These are phyloP conservation scores for Stephania japonica DNA, from an alignment of 164 flowering plant species.

Conservation along the genomic window DNA sequence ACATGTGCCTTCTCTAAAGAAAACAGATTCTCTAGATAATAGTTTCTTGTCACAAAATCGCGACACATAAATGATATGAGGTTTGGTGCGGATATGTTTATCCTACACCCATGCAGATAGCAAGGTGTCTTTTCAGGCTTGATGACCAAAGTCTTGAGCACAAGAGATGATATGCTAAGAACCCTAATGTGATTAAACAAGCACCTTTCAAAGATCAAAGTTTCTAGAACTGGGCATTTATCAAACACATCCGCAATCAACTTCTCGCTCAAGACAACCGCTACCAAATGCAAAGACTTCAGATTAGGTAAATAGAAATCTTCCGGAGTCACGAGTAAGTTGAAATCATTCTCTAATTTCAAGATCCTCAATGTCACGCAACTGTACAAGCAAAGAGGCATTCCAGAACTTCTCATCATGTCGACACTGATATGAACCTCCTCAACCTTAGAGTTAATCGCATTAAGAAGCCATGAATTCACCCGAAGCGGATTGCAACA, in stretches of 20 bases:
- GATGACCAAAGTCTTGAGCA: slow-evolving; percentile 15
- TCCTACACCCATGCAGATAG: not conserved
- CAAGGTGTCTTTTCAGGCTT: not conserved
- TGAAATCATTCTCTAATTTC: slow-evolving; percentile 4
- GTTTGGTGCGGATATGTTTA: slow-evolving; percentile 10
- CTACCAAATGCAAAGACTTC: slow-evolving; percentile 11
- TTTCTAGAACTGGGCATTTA: slow-evolving; percentile 10
- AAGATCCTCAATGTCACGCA: slow-evolving; percentile 8
- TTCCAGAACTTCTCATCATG: not conserved
- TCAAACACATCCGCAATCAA: not conserved
- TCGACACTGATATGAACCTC: slow-evolving; percentile 1
- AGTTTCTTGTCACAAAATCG: slow-evolving; percentile 6
- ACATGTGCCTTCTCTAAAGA: slow-evolving; percentile 6
- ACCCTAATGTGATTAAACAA: not conserved
- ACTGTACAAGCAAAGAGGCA: slow-evolving; percentile 6
- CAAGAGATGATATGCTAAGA: slow-evolving; percentile 5
- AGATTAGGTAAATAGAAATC: slow-evolving; percentile 2
- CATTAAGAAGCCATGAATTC: slow-evolving; percentile 2
- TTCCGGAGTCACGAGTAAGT: not conserved
- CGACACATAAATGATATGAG: slow-evolving; percentile 6
- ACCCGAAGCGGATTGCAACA: not conserved
- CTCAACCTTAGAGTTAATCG: not conserved
- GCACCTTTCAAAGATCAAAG: slow-evolving; percentile 4
- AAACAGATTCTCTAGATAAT: slow-evolving; percentile 7
- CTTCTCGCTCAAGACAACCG: slow-evolving; percentile 1